These are phyloP conservation scores for Kluyveromyces siamensis DNA, from an alignment of 805 yeast species.

Conservation along the genomic window DNA sequence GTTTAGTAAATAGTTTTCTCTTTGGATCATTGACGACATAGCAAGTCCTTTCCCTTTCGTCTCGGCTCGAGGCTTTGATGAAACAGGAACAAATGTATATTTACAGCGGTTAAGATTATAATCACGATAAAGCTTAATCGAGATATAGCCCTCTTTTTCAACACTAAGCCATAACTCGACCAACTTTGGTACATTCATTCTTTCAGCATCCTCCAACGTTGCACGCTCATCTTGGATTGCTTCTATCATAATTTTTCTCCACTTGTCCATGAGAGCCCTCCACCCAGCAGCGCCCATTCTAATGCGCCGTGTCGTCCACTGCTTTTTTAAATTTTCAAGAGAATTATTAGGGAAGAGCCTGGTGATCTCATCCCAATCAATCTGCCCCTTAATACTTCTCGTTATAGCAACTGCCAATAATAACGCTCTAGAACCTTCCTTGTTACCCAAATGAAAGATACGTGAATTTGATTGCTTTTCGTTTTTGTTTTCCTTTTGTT, in stretches of 20 bases:
- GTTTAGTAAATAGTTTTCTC: constrained; percentile 46
- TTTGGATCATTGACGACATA: constrained; percentile 60
- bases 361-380: constrained; percentile 59
- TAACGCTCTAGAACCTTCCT: constrained; percentile 43
- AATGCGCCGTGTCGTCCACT: constrained; percentile 54
- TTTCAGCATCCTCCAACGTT: constrained; percentile 39
- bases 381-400: constrained; percentile 50
- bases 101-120: constrained; percentile 39
- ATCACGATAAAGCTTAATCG: constrained; percentile 24
- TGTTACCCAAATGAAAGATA: constrained; percentile 23
- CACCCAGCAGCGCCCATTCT: constrained; percentile 53
- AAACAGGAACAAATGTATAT: constrained; percentile 34
- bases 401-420: constrained; percentile 60
- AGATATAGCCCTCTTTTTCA: constrained; percentile 27
- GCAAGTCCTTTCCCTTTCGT: constrained; percentile 32
- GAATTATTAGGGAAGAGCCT: constrained; percentile 34
- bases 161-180: constrained; percentile 57
- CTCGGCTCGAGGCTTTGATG: neutral
- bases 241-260: constrained; percentile 56
- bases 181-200: constrained; percentile 42
- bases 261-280: constrained; percentile 42
- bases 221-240: constrained; percentile 51
- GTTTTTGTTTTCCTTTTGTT: neutral
- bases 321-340: constrained; percentile 41
- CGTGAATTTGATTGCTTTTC: neutral